Conservation (phyloP, 176 grass and related monocot species). For the Alloteropsis semialata region DNA sequence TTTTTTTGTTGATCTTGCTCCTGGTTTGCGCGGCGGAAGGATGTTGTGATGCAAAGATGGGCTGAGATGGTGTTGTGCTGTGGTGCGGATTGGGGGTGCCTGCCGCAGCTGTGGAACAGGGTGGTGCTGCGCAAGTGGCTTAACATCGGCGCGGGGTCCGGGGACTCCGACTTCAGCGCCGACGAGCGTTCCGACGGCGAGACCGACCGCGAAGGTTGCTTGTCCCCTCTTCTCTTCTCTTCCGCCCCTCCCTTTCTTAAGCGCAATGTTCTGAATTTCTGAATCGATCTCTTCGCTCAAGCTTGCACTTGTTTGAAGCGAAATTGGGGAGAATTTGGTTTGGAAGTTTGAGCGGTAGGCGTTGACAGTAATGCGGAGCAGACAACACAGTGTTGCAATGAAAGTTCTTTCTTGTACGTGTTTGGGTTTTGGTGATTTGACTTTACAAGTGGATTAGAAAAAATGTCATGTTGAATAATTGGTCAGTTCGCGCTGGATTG, state of each 20-base stretch:
- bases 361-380: conserved; percentile 12
- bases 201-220: conserved; percentile 48
- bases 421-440: conserved; percentile 18
- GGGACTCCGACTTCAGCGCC: conserved; percentile 78
- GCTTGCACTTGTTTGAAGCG: too few relatives aligned
- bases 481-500: not conserved
- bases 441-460: not conserved
- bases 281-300: conserved; percentile 7
- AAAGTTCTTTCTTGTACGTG: conserved; percentile 43
- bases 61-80: conserved; percentile 45
- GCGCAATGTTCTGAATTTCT: not conserved
- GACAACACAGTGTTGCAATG: not conserved
- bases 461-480: not conserved
- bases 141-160: conserved; percentile 66
- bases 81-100: conserved; percentile 55
- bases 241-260: not conserved
- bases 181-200: conserved; percentile 71
- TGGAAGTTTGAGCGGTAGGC: not conserved
- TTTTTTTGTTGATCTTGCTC: not conserved
- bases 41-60: conserved; percentile 40
- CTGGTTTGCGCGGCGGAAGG: conserved; percentile 32
- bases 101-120: conserved; percentile 70
- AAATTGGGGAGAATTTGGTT: not conserved
- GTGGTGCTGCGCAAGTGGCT: conserved; percentile 89
- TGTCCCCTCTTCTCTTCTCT: not conserved